Evolutionary conservation across 768 basidiomycete genomes (phyloP).

Genomic region (Kwoniella sp.): DNA sequence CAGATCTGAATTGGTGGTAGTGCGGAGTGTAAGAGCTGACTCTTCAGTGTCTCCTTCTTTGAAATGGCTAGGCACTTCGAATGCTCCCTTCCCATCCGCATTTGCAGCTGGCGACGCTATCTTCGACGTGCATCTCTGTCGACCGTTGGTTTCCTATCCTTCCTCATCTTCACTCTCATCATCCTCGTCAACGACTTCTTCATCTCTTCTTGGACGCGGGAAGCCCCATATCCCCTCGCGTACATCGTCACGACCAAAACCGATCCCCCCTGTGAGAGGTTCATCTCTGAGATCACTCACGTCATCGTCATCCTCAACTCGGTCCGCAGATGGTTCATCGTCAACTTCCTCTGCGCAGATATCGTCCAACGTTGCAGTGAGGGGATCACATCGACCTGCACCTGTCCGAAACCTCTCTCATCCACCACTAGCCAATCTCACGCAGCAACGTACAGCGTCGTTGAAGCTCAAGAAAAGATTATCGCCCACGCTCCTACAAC

Average conservation of each 20-base stretch:
- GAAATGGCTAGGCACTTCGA: background rate
- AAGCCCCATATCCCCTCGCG: constrained; percentile 3
- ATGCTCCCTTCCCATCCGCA: background rate
- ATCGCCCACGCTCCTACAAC: constrained; percentile 12
- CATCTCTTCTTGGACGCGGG: background rate
- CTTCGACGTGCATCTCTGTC: constrained; percentile 6
- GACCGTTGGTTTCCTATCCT: constrained; percentile 5
- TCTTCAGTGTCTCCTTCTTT: background rate
- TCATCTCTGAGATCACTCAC: constrained; percentile 9
- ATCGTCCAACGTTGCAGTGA: background rate
- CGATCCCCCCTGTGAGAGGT: background rate
- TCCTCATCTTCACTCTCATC: background rate
- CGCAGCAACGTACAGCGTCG: background rate
- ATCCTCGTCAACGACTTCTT: too few relatives aligned
- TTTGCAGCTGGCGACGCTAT: constrained; percentile 9
- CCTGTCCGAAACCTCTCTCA: constrained; percentile 15
- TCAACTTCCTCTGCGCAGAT: background rate
- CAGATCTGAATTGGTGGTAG: background rate
- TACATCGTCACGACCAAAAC: background rate
- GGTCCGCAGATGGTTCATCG: background rate
- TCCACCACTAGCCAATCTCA: background rate
- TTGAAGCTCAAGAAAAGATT: constrained; percentile 10
- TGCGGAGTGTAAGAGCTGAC: background rate
- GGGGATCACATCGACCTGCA: constrained; percentile 6
- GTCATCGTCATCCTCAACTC: background rate